phyloP scores from a whole-genome alignment of 805 yeast species.

The Candida vaughaniae region DNA sequence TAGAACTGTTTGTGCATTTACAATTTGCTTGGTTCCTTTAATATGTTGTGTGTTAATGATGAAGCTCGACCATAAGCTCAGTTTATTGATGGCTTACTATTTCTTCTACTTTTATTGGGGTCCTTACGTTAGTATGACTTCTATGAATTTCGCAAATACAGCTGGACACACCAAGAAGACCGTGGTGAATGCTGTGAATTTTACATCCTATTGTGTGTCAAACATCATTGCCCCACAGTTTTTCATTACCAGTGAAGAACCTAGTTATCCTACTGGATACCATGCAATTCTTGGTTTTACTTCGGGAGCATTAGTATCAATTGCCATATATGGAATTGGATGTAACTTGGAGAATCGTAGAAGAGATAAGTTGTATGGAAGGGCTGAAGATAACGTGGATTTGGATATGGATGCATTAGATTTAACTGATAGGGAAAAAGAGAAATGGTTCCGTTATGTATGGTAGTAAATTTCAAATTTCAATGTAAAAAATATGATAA shows the following conservation, averaged over 20 bases:
- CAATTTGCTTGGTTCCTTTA: constrained; percentile 31
- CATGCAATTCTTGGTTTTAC: constrained; percentile 50
- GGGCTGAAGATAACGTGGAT: constrained; percentile 25
- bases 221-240: constrained; percentile 58
- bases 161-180: constrained; percentile 60
- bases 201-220: constrained; percentile 52
- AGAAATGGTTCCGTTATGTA: constrained; percentile 23
- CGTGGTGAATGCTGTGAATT: constrained; percentile 42
- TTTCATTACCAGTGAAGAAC: constrained; percentile 44
- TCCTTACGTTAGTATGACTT: constrained; percentile 39
- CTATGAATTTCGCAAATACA: constrained; percentile 44
- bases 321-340: constrained; percentile 41
- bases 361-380: constrained; percentile 41
- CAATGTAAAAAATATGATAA: no score
- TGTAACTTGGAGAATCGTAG: constrained; percentile 49
- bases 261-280: constrained; percentile 55
- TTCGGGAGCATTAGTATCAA: constrained; percentile 42
- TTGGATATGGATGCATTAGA: constrained; percentile 47
- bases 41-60: constrained; percentile 41
- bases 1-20: constrained; percentile 19
- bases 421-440: constrained; percentile 59
- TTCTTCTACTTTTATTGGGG: constrained; percentile 54
- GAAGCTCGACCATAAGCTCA: constrained; percentile 34
- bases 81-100: constrained; percentile 49
- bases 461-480: no score